phyloP scores from a whole-genome alignment of 2,329 filamentous ascomycete genomes.

The Pleomassaria siparia region DNA sequence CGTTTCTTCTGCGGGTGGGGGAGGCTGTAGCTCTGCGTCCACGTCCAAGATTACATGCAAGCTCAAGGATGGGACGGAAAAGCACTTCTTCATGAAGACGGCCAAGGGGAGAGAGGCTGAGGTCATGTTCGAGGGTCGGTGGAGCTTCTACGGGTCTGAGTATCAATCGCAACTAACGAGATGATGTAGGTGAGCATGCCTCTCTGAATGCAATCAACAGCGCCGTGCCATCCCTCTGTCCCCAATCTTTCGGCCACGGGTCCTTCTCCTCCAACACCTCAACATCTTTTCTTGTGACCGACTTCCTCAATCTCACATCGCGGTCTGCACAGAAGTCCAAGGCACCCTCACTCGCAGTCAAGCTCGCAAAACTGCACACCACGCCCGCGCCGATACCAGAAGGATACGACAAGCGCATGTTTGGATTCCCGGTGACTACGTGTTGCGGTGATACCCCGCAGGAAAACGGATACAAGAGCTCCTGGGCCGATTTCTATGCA shows the following conservation, averaged over 20 bases:
- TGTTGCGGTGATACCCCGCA: slow-evolving; percentile 86
- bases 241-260: slow-evolving; percentile 73
- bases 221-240: slow-evolving; percentile 73
- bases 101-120: slow-evolving; percentile 61
- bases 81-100: slow-evolving; percentile 72
- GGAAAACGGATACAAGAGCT: slow-evolving; percentile 70
- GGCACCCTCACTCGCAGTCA: slow-evolving; percentile 63
- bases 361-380: slow-evolving; percentile 77
- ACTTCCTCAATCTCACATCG: slow-evolving; percentile 67
- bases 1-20: slow-evolving; percentile 64
- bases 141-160: background rate
- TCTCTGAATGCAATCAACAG: slow-evolving; percentile 80
- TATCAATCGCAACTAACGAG: background rate
- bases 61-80: slow-evolving; percentile 51
- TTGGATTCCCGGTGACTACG: slow-evolving; percentile 82
- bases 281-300: slow-evolving; percentile 65
- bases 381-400: slow-evolving; percentile 68
- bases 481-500: slow-evolving; percentile 86
- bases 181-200: slow-evolving; percentile 69
- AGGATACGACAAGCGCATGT: slow-evolving; percentile 62
- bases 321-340: slow-evolving; percentile 31
- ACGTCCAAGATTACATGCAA: slow-evolving; percentile 62
- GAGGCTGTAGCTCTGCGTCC: slow-evolving; percentile 64
- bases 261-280: slow-evolving; percentile 51
- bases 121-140: slow-evolving; percentile 68